Conservation (phyloP, 345 rosid species). For the Eucalyptus tenuipes region DNA sequence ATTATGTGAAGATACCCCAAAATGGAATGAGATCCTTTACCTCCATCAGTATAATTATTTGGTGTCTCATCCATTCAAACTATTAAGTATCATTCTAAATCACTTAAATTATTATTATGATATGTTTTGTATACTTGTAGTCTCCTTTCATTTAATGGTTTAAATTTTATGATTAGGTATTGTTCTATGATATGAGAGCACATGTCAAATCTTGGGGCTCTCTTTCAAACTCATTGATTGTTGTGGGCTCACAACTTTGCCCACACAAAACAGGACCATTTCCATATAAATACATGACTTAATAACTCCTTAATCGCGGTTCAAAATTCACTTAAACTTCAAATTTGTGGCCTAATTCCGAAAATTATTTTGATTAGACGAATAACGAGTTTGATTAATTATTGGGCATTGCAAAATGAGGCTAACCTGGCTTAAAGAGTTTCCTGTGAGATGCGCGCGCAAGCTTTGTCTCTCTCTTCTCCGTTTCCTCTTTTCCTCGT, state of each 20-base stretch:
- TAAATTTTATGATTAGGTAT: neutral
- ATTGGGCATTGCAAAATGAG: too few relatives aligned
- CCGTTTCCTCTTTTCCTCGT: too few relatives aligned
- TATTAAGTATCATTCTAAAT: neutral
- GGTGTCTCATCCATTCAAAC: neutral
- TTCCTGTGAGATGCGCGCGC: too few relatives aligned
- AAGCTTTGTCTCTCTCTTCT: too few relatives aligned
- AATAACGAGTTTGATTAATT: too few relatives aligned
- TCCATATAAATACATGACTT: neutral
- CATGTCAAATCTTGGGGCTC: neutral
- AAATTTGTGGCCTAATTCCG: too few relatives aligned
- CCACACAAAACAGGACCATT: neutral
- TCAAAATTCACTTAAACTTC: too few relatives aligned
- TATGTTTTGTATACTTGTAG: neutral
- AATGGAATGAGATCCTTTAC: neutral
- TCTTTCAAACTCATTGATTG: neutral
- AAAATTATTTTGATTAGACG: too few relatives aligned
- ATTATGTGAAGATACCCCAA: neutral
- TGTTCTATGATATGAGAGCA: neutral
- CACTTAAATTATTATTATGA: neutral
- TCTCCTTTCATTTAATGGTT: neutral
- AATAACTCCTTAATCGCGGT: fast-evolving
- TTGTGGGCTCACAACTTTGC: neutral
- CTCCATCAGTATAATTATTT: neutral
- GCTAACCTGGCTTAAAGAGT: too few relatives aligned